Base-by-base conservation (phyloP, 1,284 basidiomycete genomes). In the Entoloma clypeatum region DNA sequence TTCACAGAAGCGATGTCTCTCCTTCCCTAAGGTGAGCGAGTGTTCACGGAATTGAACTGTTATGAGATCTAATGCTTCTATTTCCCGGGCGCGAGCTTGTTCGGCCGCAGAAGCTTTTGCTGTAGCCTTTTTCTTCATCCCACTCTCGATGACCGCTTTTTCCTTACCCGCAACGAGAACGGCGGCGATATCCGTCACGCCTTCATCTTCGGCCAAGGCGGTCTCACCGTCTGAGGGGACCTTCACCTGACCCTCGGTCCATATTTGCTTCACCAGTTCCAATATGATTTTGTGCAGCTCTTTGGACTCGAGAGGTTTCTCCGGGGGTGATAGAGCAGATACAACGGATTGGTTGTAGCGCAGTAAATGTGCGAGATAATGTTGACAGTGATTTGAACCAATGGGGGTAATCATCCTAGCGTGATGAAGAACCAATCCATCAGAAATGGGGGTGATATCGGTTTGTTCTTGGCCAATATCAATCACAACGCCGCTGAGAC, bases 1-100 rank as follows among this genome's bases (percentile, higher is more conserved):
- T 58, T 96, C 93, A 57, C 88, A 91, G 59, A 94, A 84, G 28
- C 89, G 75, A 69, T 96, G 92, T 34, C 92, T 74, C 53, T 93
- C 88, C 53, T 88, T 84, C 4, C 92, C 93, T 22, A 97, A 56
- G 1, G 81, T 85, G 47, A 97, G 63, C 35, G 81, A 76, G 55
- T 81, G 75, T 4, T 74, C 83, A 5, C 72, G 69, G 58, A 88
- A 89, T 55, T 86, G 73, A 9, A 91, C 62, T n/a, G 80, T 75
- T 43, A 89, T 63, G 45, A 90, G 74, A 62, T 92, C 89, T 44
- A 90, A 65, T 0, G 86, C 84, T 54, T 88, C 86, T 17, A 89
- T 86, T 62, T 90, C 86, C 47, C 74, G 72, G 35, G 84, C 84
- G 16, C 86, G 79, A 10, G 83, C 84, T 54, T 83, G 84, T 56